These are phyloP conservation scores for Apiospora phragmitis DNA, from an alignment of 2,329 filamentous ascomycete genomes.

Conservation along the genomic window DNA sequence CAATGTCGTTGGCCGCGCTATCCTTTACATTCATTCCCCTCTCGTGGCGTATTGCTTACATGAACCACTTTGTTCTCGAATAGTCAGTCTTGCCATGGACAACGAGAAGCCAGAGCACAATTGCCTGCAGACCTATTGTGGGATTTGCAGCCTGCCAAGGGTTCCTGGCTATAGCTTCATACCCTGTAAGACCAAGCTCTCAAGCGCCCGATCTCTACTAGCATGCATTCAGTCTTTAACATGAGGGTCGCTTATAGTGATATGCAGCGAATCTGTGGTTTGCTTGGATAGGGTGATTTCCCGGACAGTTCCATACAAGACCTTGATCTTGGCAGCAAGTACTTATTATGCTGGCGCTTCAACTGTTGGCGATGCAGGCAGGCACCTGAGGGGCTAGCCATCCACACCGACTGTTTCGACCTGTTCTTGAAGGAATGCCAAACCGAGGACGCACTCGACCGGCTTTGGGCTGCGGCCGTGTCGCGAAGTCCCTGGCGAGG, in stretches of 20 bases:
- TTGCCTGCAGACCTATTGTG: background rate
- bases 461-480: background rate
- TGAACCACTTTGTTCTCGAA: background rate
- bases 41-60: background rate
- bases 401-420: constrained; percentile 8
- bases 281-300: background rate
- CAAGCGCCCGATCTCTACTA: background rate
- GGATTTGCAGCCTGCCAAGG: background rate
- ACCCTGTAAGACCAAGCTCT: background rate
- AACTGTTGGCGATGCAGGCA: constrained; percentile 5
- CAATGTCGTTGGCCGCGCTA: background rate
- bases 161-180: background rate
- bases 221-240: background rate
- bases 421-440: constrained; percentile 6
- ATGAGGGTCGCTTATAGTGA: background rate
- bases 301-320: background rate
- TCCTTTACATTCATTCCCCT: background rate
- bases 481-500: background rate
- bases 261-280: background rate
- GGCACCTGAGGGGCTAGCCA: background rate
- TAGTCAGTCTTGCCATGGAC: background rate
- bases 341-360: background rate
- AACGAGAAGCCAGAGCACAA: background rate
- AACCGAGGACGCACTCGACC: background rate
- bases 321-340: background rate